Evolutionary conservation across 2,329 filamentous ascomycete species (phyloP).

Genomic region (Xylaria sp.): DNA sequence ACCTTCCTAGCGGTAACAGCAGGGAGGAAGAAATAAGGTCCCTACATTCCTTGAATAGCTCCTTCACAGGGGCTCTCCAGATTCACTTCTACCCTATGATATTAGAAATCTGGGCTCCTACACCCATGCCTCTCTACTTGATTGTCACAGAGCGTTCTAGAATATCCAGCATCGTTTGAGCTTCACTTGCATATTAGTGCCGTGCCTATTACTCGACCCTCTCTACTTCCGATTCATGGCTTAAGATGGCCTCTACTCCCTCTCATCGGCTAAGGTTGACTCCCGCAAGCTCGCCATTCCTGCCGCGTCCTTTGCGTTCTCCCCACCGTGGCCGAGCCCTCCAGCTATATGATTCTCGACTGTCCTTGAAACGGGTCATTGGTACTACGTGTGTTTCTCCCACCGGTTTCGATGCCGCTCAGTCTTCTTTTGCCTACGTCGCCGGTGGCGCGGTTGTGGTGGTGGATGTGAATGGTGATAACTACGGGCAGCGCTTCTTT

Average conservation of each 20-base stretch:
- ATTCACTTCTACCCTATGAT: conserved; percentile 24
- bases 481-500: conserved; percentile 85
- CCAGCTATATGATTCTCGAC: conserved; percentile 67
- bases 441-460: conserved; percentile 95
- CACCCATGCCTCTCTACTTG: conserved; percentile 42
- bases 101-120: conserved; percentile 23
- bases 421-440: conserved; percentile 86
- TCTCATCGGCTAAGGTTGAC: conserved; percentile 74
- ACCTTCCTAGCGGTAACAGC: conserved; percentile 17
- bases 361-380: conserved; percentile 85
- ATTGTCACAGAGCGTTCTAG: conserved; percentile 40
- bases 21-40: conserved; percentile 17
- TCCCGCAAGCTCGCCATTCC: conserved; percentile 79
- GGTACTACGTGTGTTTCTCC: conserved; percentile 88
- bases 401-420: conserved; percentile 85
- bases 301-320: conserved; percentile 71
- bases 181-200: conserved; percentile 24
- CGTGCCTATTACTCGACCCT: conserved; percentile 11
- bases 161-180: conserved; percentile 44
- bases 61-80: background rate
- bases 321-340: conserved; percentile 63
- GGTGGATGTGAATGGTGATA: conserved; percentile 77
- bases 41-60: conserved; percentile 14
- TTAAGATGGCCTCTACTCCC: conserved; percentile 69
- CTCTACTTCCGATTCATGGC: conserved; percentile 58